Evolutionary conservation across 805 yeast species (phyloP), one percentile per base, ranked within the genome.

Genomic region (Komagataella ulmi): DNA sequence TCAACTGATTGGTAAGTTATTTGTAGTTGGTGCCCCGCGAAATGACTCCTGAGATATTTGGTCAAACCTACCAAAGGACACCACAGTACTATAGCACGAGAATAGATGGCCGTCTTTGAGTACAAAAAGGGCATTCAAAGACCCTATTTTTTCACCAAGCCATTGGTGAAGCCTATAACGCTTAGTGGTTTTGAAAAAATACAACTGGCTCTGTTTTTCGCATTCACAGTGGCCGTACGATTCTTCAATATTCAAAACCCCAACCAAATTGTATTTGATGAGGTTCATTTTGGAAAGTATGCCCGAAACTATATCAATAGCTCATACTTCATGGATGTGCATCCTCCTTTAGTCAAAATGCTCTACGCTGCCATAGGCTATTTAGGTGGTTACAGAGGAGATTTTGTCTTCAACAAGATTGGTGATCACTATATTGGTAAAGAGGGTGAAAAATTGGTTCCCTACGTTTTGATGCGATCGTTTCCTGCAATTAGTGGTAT

Each of bases 301-400:
- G 68, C 71, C 7, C 58, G 63, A 46, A 67, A 71, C 44, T 80
- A 80, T 63, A 72, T 72, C 56, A 69, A 69, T 50, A 86, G 87
- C 21, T 70, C 74, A 45, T 83, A 79, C 62, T 83, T 81, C 64
- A 69, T 83, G 58, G 89, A 83, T 58, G 82, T 82, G 24, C 84
- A 83, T 56, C 90, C 91, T 8, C 90, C 91, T 3, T 66, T 85
- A 50, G 81, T 76, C 44, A 80, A 82, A 57, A 65, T 85, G 64
- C 62, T 81, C 10, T 81, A 74, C 58, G 79, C 78, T 30, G 70
- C 75, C 51, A 67, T 81, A 6, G 82, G 81, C 2, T 64, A 68
- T 54, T 44, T 77, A 17, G 71, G 71, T 43, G 81, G 83, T 3
- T 80, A 75, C 66, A 71, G 79, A 55, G 86, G 70, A 18, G 63